phyloP scores from a whole-genome alignment of 2,329 filamentous ascomycete genomes.

The Aspergillus ruber region DNA sequence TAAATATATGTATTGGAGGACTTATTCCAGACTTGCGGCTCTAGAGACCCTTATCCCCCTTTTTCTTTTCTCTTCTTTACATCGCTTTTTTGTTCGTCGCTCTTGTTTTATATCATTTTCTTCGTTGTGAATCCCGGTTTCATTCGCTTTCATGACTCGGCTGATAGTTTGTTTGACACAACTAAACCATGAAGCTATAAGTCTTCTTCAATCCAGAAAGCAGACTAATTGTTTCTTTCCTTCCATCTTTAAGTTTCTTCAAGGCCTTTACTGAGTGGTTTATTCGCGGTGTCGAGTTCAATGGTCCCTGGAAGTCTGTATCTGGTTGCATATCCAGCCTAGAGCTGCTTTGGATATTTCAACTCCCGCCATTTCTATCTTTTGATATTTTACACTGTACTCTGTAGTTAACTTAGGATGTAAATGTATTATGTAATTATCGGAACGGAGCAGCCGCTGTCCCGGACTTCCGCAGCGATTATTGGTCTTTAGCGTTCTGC shows the following conservation, averaged over 20 bases:
- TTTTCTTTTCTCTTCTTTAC: constrained; percentile 13
- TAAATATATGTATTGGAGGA: constrained; percentile 23
- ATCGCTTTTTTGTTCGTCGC: neutral
- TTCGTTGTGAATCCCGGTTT: constrained; percentile 1
- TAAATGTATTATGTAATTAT: constrained; percentile 1
- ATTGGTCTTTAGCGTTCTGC: constrained; percentile 10
- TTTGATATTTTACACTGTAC: neutral
- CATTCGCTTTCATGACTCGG: constrained; percentile 7
- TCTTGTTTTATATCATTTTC: constrained; percentile 6
- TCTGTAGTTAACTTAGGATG: constrained; percentile 2
- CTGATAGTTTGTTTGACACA: constrained; percentile 5
- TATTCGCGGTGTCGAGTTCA: constrained; percentile 10
- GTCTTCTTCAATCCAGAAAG: constrained; percentile 15
- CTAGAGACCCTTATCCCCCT: constrained; percentile 26
- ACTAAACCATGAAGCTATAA: constrained; percentile 13
- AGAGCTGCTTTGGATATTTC: too few relatives aligned
- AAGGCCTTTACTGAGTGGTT: constrained; percentile 8
- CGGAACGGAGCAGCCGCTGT: constrained; percentile 14
- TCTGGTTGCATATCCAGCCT: too few relatives aligned
- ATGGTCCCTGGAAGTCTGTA: too few relatives aligned
- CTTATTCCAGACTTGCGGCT: constrained; percentile 25
- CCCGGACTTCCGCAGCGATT: constrained; percentile 8
- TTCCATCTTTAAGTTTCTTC: constrained; percentile 14
- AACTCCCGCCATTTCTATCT: too few relatives aligned
- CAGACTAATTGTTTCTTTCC: constrained; percentile 13